A percentile compares a stretch with the other conserved stretches of the same genome.
Conservation (phyloP, 768 basidiomycete genomes). For the Serendipita sp. region DNA sequence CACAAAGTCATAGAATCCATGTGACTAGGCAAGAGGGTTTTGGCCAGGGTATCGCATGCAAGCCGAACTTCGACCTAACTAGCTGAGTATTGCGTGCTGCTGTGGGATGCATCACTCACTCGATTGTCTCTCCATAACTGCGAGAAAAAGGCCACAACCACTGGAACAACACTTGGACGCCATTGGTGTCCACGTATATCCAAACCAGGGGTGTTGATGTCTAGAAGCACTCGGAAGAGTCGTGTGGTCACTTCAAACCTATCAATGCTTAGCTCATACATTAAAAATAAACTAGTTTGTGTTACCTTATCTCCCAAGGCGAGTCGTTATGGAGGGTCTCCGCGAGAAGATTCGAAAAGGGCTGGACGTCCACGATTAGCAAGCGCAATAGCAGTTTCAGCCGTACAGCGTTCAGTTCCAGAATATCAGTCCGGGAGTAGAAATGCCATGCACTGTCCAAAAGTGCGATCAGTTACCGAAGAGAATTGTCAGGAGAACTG, state of each 20-base stretch:
- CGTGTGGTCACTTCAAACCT: slow-evolving; percentile 39
- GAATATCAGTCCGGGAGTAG: slow-evolving; percentile 39
- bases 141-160: slow-evolving; percentile 46
- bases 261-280: background rate
- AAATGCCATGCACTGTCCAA: slow-evolving; percentile 45
- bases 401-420: slow-evolving; percentile 38
- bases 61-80: slow-evolving; percentile 52
- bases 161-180: slow-evolving; percentile 41
- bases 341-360: slow-evolving; percentile 37
- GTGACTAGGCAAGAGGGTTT: slow-evolving; percentile 49
- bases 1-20: slow-evolving; percentile 47
- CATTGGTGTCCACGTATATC: slow-evolving; percentile 49
- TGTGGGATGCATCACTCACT: slow-evolving; percentile 24
- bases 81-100: background rate
- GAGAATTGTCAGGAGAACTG: slow-evolving; percentile 11
- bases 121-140: slow-evolving; percentile 47
- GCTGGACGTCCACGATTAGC: slow-evolving; percentile 46
- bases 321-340: slow-evolving; percentile 23
- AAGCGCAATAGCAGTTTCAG: slow-evolving; percentile 40
- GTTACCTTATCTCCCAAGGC: slow-evolving; percentile 39
- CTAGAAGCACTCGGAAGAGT: slow-evolving; percentile 49
- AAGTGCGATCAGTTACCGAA: background rate
- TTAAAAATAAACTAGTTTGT: background rate
- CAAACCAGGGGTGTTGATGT: slow-evolving; percentile 48
- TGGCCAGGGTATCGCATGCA: slow-evolving; percentile 39